Percentiles rank a stretch among this genome's conserved stretches.
phyloP scores from a whole-genome alignment of 1,284 basidiomycete genomes.

The Hypsizygus ulmarius region DNA sequence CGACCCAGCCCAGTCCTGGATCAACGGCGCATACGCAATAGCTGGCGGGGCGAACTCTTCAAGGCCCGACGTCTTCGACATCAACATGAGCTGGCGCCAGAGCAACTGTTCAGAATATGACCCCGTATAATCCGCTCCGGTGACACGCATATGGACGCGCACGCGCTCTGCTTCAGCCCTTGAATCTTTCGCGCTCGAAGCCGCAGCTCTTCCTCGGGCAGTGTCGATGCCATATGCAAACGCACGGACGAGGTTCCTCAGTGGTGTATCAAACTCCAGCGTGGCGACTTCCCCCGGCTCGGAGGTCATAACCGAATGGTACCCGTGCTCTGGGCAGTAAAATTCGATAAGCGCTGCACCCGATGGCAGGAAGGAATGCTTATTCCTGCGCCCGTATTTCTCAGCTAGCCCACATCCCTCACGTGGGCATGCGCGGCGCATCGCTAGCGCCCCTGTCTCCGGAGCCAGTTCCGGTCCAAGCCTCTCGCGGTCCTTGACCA shows the following conservation, averaged over 20 bases:
- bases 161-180: neutral
- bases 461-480: slow-evolving; percentile 20
- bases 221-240: slow-evolving; percentile 20
- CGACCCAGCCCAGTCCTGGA: slow-evolving; percentile 31
- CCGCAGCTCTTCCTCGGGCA: neutral
- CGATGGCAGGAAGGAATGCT: neutral
- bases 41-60: slow-evolving; percentile 9
- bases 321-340: neutral
- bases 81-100: slow-evolving; percentile 21
- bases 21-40: slow-evolving; percentile 27
- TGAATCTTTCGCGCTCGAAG: neutral
- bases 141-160: slow-evolving; percentile 26
- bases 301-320: slow-evolving; percentile 17
- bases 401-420: slow-evolving; percentile 27
- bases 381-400: slow-evolving; percentile 23
- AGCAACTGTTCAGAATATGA: slow-evolving; percentile 27
- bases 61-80: slow-evolving; percentile 6
- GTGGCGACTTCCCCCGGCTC: slow-evolving; percentile 19
- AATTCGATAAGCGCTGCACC: neutral
- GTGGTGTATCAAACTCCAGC: slow-evolving; percentile 31
- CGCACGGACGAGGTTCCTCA: slow-evolving; percentile 29
- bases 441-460: slow-evolving; percentile 18
- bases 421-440: slow-evolving; percentile 27
- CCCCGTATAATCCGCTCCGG: slow-evolving; percentile 29
- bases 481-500: neutral